Percentiles rank a stretch among this genome's conserved stretches.
These are phyloP conservation scores for Ophiocordyceps unilateralis DNA, from an alignment of 2,329 filamentous ascomycete species.

Conservation along the genomic window DNA sequence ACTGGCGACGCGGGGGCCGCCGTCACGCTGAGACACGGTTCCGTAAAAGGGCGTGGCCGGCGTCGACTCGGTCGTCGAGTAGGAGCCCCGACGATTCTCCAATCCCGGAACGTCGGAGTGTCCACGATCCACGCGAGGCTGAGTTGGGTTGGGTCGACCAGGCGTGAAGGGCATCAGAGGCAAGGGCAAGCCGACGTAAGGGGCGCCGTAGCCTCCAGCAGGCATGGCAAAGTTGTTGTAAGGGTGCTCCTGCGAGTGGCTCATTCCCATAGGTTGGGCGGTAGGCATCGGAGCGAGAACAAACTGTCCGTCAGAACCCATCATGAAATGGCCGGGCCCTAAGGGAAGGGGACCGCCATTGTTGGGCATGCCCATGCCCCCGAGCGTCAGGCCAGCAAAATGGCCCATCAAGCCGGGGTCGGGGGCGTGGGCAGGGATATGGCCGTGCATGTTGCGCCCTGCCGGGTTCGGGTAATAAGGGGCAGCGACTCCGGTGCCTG, in stretches of 20 bases:
- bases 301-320: slow-evolving; percentile 21
- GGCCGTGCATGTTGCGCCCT: slow-evolving; percentile 12
- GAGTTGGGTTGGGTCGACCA: slow-evolving; percentile 25
- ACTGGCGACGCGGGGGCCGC: slow-evolving; percentile 37
- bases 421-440: slow-evolving; percentile 12
- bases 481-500: slow-evolving; percentile 12
- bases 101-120: slow-evolving; percentile 41
- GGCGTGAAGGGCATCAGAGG: slow-evolving; percentile 34
- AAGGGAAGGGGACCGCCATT: slow-evolving; percentile 13
- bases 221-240: slow-evolving; percentile 16
- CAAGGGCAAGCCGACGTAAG: slow-evolving; percentile 19
- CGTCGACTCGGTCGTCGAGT: slow-evolving; percentile 50
- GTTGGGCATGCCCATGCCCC: slow-evolving; percentile 16
- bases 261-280: slow-evolving; percentile 17
- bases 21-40: slow-evolving; percentile 38
- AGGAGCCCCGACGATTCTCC: slow-evolving; percentile 49
- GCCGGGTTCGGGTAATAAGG: slow-evolving; percentile 15
- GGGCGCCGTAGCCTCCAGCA: slow-evolving; percentile 16
- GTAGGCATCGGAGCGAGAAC: slow-evolving; percentile 18
- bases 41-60: slow-evolving; percentile 50
- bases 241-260: slow-evolving; percentile 14
- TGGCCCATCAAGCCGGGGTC: slow-evolving; percentile 17
- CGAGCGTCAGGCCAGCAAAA: slow-evolving; percentile 20
- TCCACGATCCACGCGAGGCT: slow-evolving; percentile 27
- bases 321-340: slow-evolving; percentile 18